These are phyloP conservation scores for Candida pseudocylindracea DNA, from an alignment of 1,139 yeast species.

Conservation along the genomic window DNA sequence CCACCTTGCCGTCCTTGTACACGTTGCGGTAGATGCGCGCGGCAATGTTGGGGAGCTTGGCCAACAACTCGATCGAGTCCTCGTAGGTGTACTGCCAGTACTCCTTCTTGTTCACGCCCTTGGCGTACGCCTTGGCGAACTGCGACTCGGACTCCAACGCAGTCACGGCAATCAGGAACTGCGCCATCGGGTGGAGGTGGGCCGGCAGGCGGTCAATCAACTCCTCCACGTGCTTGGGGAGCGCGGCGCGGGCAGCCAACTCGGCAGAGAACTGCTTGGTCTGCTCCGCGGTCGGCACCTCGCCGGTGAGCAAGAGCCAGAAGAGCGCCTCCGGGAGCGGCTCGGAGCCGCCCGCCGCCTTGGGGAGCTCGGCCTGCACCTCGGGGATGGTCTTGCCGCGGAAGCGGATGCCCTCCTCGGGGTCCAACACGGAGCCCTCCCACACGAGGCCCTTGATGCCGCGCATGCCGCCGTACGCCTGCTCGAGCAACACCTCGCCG, in stretches of 20 bases:
- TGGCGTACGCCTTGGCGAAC: slow-evolving; percentile 80
- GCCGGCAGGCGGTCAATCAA: slow-evolving; percentile 68
- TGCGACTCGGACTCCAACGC: slow-evolving; percentile 81
- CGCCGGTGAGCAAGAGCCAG: slow-evolving; percentile 84
- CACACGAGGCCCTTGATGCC: slow-evolving; percentile 95
- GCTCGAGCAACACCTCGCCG: slow-evolving; percentile 87
- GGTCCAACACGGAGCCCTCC: slow-evolving; percentile 98
- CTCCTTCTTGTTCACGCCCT: slow-evolving; percentile 68
- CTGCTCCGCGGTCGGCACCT: slow-evolving; percentile 62
- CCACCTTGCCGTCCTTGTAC: slow-evolving; percentile 64
- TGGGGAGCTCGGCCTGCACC: slow-evolving; percentile 79
- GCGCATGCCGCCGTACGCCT: slow-evolving; percentile 99
- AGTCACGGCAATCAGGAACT: slow-evolving; percentile 79
- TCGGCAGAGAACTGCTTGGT: slow-evolving; percentile 58
- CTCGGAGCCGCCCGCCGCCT: slow-evolving; percentile 70
- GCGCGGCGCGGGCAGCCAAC: slow-evolving; percentile 63
- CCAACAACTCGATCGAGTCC: slow-evolving; percentile 73
- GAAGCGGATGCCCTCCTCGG: slow-evolving; percentile 95
- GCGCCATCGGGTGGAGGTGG: slow-evolving; percentile 94
- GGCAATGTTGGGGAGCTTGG: slow-evolving; percentile 81
- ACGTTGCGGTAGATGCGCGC: slow-evolving; percentile 87
- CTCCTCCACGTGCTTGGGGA: slow-evolving; percentile 75
- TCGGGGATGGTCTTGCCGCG: slow-evolving; percentile 97
- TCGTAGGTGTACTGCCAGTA: slow-evolving; percentile 90
- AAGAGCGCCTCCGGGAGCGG: slow-evolving; percentile 84